Conservation (phyloP, 495 filamentous ascomycete species). For the Penicillium soppii region DNA sequence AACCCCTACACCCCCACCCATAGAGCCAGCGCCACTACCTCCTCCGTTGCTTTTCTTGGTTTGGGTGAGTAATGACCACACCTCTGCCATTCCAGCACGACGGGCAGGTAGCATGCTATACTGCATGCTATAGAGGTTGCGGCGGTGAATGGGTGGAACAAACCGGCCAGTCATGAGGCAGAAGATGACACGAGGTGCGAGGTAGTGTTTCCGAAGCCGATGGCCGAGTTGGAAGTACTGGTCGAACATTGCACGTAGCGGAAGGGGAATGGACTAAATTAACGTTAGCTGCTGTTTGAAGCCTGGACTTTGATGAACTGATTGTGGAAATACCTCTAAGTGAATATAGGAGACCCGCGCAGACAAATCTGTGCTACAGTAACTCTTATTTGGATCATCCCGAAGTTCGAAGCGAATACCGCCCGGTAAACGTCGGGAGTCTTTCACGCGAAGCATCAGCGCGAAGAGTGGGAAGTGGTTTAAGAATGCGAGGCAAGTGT, state of each 20-base stretch:
- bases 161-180: conserved; percentile 88
- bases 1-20: conserved; percentile 28
- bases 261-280: conserved; percentile 77
- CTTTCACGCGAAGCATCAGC: conserved; percentile 93
- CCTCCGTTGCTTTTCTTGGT: conserved; percentile 35
- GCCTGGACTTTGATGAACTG: too few relatives aligned
- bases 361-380: conserved; percentile 13
- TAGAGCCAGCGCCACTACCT: conserved; percentile 25
- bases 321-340: conserved; percentile 62
- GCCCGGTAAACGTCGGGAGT: conserved; percentile 86
- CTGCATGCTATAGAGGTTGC: conserved; percentile 93
- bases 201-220: conserved; percentile 91
- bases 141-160: conserved; percentile 86
- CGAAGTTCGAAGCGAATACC: conserved; percentile 89
- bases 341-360: conserved; percentile 71
- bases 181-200: conserved; percentile 81
- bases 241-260: conserved; percentile 89
- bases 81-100: conserved; percentile 74
- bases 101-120: conserved; percentile 94
- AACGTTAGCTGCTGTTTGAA: conserved; percentile 1
- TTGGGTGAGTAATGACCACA: conserved; percentile 77
- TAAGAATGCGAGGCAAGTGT: conserved; percentile 87
- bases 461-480: conserved; percentile 99
- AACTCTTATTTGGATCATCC: conserved; percentile 44
- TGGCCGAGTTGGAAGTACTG: conserved; percentile 95